phyloP scores from a whole-genome alignment of 768 basidiomycete species.

The Lactarius pseudohatsudake region DNA sequence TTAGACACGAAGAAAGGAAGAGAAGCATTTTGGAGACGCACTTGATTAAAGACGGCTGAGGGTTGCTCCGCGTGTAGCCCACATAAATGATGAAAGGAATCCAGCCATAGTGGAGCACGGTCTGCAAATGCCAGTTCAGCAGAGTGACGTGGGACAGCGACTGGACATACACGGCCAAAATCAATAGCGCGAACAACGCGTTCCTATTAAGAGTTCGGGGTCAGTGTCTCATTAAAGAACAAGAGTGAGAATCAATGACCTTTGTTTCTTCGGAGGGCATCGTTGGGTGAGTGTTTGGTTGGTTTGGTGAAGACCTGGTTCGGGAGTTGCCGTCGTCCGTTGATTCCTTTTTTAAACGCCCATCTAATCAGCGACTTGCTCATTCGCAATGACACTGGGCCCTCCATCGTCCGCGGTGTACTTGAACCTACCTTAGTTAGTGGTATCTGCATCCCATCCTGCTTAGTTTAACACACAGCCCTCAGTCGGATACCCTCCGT shows the following conservation, averaged over 20 bases:
- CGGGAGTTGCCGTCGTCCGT: slow-evolving; percentile 28
- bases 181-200: slow-evolving; percentile 80
- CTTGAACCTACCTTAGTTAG: slow-evolving; percentile 42
- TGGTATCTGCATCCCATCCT: slow-evolving; percentile 2
- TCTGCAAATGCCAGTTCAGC: slow-evolving; percentile 46
- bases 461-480: neutral
- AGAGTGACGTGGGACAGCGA: slow-evolving; percentile 2
- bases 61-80: slow-evolving; percentile 89
- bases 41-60: slow-evolving; percentile 95
- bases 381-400: slow-evolving; percentile 46
- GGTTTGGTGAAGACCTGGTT: slow-evolving; percentile 33
- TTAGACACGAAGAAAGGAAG: slow-evolving; percentile 9
- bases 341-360: neutral
- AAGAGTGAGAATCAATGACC: slow-evolving; percentile 43
- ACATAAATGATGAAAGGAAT: slow-evolving; percentile 96
- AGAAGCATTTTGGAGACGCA: slow-evolving; percentile 43
- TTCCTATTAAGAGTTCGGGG: slow-evolving; percentile 50
- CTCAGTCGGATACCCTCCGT: slow-evolving; percentile 69
- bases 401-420: slow-evolving; percentile 47
- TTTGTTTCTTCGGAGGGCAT: slow-evolving; percentile 95
- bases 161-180: slow-evolving; percentile 66
- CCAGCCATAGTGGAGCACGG: slow-evolving; percentile 91
- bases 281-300: slow-evolving; percentile 28
- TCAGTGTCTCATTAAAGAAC: neutral
- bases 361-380: neutral